Evolutionary conservation across 202 grass and related monocot genomes (phyloP).

Genomic region (Schoenoplectus triqueter): DNA sequence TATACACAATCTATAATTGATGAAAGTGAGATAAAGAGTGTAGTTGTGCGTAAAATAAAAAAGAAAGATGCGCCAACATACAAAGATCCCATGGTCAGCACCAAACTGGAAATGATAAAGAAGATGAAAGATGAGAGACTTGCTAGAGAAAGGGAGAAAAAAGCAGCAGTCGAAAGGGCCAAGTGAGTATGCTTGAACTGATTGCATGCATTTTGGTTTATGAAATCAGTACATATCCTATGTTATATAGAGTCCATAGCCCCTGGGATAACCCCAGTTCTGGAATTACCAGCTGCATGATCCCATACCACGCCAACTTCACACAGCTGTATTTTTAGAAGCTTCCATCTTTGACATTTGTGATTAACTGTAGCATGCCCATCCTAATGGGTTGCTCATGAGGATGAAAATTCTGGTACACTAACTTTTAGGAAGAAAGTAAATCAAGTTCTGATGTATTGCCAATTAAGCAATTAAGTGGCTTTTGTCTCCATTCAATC

Average conservation of each 20-base stretch:
- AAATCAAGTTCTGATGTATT: neutral
- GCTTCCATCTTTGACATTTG: neutral
- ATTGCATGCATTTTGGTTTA: neutral
- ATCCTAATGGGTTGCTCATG: neutral
- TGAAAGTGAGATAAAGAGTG: constrained; percentile 36
- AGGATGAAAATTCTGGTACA: neutral
- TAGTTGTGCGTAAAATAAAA: constrained; percentile 48
- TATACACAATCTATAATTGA: constrained; percentile 40
- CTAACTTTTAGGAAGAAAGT: neutral
- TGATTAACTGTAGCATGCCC: neutral
- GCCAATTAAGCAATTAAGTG: neutral
- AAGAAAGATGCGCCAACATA: constrained; percentile 64
- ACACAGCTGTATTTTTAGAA: neutral
- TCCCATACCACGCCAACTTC: neutral
- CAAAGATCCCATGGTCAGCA: constrained; percentile 81
- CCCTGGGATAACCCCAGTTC: neutral
- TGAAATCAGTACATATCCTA: constrained; percentile 13
- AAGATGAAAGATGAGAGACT: constrained; percentile 76
- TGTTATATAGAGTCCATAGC: neutral
- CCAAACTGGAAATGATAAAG: constrained; percentile 88
- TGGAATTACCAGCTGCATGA: neutral
- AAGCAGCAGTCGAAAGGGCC: constrained; percentile 69
- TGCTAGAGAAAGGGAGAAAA: constrained; percentile 63
- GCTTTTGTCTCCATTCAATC: neutral
- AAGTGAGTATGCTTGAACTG: constrained; percentile 62